A percentile compares a stretch with the other conserved stretches of the same genome.
Conservation (phyloP, 441 rosid species). For the Rhodomyrtus psidioides region DNA sequence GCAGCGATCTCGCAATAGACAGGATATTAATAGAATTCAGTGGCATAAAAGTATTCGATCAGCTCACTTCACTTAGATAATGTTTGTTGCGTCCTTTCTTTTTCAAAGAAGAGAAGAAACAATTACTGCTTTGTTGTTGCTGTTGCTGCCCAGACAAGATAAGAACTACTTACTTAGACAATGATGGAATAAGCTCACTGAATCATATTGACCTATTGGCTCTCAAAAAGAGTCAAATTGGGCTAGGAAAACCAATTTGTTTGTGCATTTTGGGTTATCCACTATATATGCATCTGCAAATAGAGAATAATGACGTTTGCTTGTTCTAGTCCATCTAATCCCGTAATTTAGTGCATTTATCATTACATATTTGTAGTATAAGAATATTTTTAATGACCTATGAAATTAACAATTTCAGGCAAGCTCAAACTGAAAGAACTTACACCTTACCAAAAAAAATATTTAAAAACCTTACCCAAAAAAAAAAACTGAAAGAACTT, state of each 20-base stretch:
- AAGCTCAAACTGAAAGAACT: conserved; percentile 16
- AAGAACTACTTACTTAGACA: neutral
- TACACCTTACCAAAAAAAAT: too few species aligned
- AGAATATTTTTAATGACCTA: neutral
- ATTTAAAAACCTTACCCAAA: too few species aligned
- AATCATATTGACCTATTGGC: neutral
- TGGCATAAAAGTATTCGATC: neutral
- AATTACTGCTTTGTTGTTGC: neutral
- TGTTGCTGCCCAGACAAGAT: neutral
- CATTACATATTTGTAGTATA: neutral
- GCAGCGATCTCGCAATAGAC: neutral
- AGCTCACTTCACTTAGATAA: neutral
- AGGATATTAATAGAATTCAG: neutral
- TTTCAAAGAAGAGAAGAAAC: neutral
- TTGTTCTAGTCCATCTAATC: neutral
- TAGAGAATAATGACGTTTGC: neutral
- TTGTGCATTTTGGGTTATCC: neutral
- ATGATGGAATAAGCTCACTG: neutral
- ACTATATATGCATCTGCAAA: neutral
- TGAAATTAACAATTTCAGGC: neutral
- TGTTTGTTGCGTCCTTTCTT: neutral
- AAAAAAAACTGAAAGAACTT: conserved; percentile 34
- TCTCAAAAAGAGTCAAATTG: neutral
- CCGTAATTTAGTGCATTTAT: neutral
- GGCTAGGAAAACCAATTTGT: neutral